Conservation (phyloP, 441 rosid species). For the Adansonia gregorii region DNA sequence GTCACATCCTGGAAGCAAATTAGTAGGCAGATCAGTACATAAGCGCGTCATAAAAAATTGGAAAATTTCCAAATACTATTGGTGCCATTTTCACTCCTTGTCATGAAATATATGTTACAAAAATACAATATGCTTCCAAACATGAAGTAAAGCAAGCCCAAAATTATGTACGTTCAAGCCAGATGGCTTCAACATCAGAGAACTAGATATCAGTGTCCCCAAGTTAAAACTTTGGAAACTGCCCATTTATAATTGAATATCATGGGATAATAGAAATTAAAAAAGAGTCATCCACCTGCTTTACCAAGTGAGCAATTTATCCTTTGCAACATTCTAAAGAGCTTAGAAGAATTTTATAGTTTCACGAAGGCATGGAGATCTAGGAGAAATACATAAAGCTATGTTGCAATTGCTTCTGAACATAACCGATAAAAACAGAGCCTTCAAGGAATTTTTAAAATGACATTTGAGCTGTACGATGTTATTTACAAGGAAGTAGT, state of each 20-base stretch:
- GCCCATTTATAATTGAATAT: background rate
- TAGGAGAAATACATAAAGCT: background rate
- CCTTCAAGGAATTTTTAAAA: conserved; percentile 8
- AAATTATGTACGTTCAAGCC: background rate
- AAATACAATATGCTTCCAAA: background rate
- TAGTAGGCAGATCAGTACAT: conserved; percentile 19
- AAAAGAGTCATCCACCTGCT: background rate
- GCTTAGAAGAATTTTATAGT: background rate
- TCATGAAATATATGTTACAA: background rate
- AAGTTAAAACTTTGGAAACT: background rate
- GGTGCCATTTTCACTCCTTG: background rate
- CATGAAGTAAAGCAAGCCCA: background rate
- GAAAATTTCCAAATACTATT: background rate
- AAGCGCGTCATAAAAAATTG: background rate
- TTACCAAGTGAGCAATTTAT: background rate
- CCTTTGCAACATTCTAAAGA: background rate
- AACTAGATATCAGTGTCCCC: background rate
- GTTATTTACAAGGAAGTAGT: background rate
- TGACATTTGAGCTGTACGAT: background rate
- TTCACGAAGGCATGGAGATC: background rate
- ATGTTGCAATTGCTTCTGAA: background rate
- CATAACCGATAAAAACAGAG: background rate
- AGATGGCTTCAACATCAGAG: conserved; percentile 1
- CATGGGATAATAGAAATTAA: background rate
- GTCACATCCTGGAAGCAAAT: conserved; percentile 76